Conservation (phyloP, 768 basidiomycete species). For the Russula brevipes region DNA sequence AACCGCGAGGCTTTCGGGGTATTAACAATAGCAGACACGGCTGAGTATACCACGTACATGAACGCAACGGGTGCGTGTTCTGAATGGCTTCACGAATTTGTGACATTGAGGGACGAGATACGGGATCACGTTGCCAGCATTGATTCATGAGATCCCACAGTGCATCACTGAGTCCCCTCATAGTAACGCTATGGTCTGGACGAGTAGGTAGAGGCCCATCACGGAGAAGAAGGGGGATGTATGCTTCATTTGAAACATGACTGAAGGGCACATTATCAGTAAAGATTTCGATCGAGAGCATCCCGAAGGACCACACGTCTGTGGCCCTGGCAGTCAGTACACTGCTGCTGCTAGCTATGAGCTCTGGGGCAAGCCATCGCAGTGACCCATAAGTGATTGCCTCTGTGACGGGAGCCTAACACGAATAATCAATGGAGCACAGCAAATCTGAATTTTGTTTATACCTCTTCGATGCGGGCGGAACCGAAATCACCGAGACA, state of each 20-base stretch:
- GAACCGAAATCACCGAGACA: slow-evolving; percentile 14
- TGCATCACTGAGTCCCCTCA: slow-evolving; percentile 35
- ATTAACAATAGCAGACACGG: not conserved
- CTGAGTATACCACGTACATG: not conserved
- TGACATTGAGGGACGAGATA: slow-evolving; percentile 38
- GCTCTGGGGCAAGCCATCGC: slow-evolving; percentile 23
- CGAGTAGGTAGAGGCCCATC: slow-evolving; percentile 37
- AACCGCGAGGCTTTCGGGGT: slow-evolving; percentile 1
- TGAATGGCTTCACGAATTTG: slow-evolving; percentile 29
- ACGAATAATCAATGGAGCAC: not conserved
- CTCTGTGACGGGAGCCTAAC: slow-evolving; percentile 4
- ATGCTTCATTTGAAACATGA: slow-evolving; percentile 32
- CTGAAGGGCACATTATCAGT: slow-evolving; percentile 40
- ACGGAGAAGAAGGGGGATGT: slow-evolving; percentile 36
- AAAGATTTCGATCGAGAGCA: slow-evolving; percentile 44
- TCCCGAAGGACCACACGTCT: slow-evolving; percentile 48
- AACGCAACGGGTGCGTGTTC: slow-evolving; percentile 11
- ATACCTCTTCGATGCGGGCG: slow-evolving; percentile 21
- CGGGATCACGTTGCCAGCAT: slow-evolving; percentile 42
- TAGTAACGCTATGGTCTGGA: slow-evolving; percentile 31
- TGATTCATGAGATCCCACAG: slow-evolving; percentile 42
- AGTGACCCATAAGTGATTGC: not conserved
- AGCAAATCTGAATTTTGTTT: not conserved
- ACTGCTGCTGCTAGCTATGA: slow-evolving; percentile 1
- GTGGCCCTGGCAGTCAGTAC: slow-evolving; percentile 31